Conservation (phyloP, 768 basidiomycete species). For the Leccinum subgranulosum region DNA sequence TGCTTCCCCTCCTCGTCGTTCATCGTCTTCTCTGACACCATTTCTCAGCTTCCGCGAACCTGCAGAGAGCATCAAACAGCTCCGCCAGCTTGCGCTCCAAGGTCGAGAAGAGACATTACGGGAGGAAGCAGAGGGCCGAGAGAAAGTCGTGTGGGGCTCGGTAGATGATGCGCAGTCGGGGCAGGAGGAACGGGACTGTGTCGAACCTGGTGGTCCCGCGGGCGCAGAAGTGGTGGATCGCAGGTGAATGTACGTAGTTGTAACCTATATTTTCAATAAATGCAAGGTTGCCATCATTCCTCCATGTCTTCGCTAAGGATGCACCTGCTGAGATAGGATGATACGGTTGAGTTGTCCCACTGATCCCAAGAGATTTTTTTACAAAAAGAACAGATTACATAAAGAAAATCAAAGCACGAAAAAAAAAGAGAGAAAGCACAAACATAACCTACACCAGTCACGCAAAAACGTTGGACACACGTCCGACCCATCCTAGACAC, state of each 20-base stretch:
- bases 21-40: slow-evolving; percentile 15
- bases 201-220: not conserved
- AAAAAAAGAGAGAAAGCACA: not conserved
- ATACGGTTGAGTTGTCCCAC: not conserved
- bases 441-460: not conserved
- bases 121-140: slow-evolving; percentile 40
- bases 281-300: too few species aligned
- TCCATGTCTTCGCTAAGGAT: not conserved
- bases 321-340: not conserved
- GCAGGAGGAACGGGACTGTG: not conserved
- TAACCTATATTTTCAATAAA: not conserved
- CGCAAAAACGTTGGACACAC: not conserved
- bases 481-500: not conserved
- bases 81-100: slow-evolving; percentile 46
- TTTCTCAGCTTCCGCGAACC: slow-evolving; percentile 35
- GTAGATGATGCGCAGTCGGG: slow-evolving; percentile 2
- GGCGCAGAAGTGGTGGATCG: not conserved
- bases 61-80: slow-evolving; percentile 31
- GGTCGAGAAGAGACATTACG: slow-evolving; percentile 42
- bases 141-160: slow-evolving; percentile 42
- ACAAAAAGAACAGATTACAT: not conserved
- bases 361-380: not conserved
- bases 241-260: not conserved
- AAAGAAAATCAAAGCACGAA: not conserved
- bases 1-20: not conserved